Evolutionary conservation across 2,329 filamentous ascomycete genomes (phyloP).

Genomic region (Graphiopsis chlorocephala): DNA sequence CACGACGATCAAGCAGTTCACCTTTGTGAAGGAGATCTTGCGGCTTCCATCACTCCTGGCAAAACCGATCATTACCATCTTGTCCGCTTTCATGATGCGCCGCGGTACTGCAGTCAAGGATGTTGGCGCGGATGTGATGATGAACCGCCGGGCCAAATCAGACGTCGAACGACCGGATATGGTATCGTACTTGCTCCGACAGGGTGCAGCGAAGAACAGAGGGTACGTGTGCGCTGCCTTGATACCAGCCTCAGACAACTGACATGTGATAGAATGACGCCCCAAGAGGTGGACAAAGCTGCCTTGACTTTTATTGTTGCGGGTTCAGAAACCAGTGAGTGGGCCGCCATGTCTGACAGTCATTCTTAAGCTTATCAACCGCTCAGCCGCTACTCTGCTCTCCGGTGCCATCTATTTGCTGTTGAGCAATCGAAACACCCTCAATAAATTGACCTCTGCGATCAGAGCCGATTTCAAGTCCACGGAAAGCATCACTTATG

Average conservation of each 20-base stretch:
- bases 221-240: neutral
- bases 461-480: conserved; percentile 33
- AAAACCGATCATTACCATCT: neutral
- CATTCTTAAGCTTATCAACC: neutral
- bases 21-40: neutral
- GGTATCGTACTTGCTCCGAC: neutral
- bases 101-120: neutral
- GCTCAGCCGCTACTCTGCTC: conserved; percentile 37
- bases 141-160: neutral
- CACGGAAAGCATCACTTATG: conserved; percentile 28
- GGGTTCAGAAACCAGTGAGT: neutral
- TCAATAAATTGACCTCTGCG: conserved; percentile 34
- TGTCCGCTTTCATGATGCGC: neutral
- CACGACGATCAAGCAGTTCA: conserved; percentile 27
- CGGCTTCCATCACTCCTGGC: neutral
- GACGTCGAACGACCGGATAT: neutral
- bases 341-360: neutral
- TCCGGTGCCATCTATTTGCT: conserved; percentile 33
- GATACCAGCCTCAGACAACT: neutral
- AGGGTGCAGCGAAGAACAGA: neutral
- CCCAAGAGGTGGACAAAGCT: neutral
- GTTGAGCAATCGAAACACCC: conserved; percentile 29
- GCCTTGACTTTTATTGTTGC: neutral
- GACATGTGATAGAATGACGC: neutral
- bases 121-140: neutral